These are phyloP conservation scores for Dendrocalamus latiflorus DNA, from an alignment of 202 grass and related monocot genomes.

Conservation along the genomic window DNA sequence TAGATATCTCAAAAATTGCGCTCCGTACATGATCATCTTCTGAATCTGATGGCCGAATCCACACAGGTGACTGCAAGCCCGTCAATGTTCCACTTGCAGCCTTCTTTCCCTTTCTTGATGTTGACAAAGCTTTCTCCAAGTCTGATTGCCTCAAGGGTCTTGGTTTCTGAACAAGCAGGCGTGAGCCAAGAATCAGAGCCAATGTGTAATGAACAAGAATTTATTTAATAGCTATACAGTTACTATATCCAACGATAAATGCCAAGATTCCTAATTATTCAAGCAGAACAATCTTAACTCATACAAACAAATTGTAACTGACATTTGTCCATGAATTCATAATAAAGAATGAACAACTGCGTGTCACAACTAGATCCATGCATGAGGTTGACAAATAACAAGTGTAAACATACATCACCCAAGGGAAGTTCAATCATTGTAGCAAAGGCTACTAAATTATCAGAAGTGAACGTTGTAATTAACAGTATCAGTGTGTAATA, in stretches of 20 bases:
- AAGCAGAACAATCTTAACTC: not conserved
- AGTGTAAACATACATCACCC: not conserved
- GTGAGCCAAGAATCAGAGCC: not conserved
- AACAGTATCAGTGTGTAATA: not conserved
- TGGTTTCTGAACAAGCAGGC: constrained; percentile 54
- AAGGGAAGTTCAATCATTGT: not conserved
- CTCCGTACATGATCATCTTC: constrained; percentile 81
- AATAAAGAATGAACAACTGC: not conserved
- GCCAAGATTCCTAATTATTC: not conserved
- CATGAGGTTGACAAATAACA: not conserved
- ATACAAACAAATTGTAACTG: not conserved
- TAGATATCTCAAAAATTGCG: constrained; percentile 91
- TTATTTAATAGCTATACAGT: not conserved
- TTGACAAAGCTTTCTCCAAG: constrained; percentile 63
- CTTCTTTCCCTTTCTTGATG: constrained; percentile 71
- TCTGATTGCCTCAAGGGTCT: constrained; percentile 69
- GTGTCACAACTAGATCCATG: not conserved
- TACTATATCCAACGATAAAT: not conserved
- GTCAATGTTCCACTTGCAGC: constrained; percentile 23
- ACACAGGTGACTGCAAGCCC: constrained; percentile 42
- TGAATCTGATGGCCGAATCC: constrained; percentile 53
- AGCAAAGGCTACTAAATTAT: not conserved
- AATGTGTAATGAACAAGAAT: not conserved
- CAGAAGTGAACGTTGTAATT: not conserved
- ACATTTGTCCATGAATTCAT: not conserved